Conservation (phyloP, 257 asterid species). For the Voacanga thouarsii region DNA sequence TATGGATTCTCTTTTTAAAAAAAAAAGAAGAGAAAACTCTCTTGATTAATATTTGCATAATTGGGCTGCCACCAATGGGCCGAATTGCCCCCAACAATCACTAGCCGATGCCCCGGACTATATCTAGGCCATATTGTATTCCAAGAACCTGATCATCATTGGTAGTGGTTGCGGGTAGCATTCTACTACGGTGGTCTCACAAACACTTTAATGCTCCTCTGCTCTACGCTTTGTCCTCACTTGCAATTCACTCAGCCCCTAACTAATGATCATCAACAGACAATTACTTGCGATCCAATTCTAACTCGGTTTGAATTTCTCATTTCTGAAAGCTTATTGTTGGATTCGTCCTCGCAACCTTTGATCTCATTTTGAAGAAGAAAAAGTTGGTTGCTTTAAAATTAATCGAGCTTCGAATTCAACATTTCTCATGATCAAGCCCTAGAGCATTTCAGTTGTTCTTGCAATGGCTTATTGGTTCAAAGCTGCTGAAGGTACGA, state of each 20-base stretch:
- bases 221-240: constrained; percentile 13
- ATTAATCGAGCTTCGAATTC: neutral
- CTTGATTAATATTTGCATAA: no score
- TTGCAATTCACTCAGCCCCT: constrained; percentile 13
- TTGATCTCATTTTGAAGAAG: neutral
- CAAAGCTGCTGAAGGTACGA: constrained; percentile 95
- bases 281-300: constrained; percentile 21
- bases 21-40: no score
- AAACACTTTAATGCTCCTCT: neutral
- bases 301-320: neutral
- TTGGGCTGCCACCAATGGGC: no score
- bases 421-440: constrained; percentile 16
- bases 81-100: no score
- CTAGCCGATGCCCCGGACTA: no score
- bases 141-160: no score
- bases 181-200: neutral
- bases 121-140: no score
- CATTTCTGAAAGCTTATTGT: neutral
- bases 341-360: neutral
- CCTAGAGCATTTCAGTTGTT: constrained; percentile 23
- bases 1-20: no score
- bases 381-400: neutral
- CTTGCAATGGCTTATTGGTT: constrained; percentile 59
- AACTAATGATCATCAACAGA: constrained; percentile 13
- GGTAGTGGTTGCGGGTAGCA: neutral